Conservation (phyloP, 257 asterid genomes). For the Nemophila menziesii region DNA sequence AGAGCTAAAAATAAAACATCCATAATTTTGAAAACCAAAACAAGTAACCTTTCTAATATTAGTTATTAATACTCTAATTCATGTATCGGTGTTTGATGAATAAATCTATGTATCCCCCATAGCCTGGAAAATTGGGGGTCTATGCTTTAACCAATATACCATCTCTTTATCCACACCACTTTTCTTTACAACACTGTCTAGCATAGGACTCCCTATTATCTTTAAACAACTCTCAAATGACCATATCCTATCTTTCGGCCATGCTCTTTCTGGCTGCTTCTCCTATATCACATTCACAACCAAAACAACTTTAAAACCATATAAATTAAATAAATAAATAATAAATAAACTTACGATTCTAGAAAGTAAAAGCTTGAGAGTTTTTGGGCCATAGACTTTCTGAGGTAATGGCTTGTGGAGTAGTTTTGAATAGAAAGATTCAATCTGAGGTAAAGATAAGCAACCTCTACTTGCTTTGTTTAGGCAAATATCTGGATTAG, state of each 20-base stretch:
- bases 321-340: not conserved
- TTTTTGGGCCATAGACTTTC: conserved; percentile 88
- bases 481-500: conserved; percentile 69
- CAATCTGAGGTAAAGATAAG: conserved; percentile 81
- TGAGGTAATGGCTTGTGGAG: conserved; percentile 89
- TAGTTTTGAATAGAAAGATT: conserved; percentile 89
- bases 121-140: conserved; percentile 66
- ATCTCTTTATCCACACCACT: conserved; percentile 54
- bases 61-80: too few species aligned
- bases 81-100: too few species aligned
- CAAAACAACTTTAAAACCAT: not conserved
- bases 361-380: conserved; percentile 73
- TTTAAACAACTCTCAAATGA: conserved; percentile 50
- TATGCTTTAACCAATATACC: conserved; percentile 84
- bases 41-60: too few species aligned
- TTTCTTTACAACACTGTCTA: conserved; percentile 57
- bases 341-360: conserved; percentile 47
- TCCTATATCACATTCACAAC: conserved; percentile 36
- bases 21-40: too few species aligned
- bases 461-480: conserved; percentile 89
- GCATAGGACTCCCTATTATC: conserved; percentile 78
- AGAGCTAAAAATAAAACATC: too few species aligned
- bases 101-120: conserved; percentile 78
- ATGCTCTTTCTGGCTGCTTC: conserved; percentile 78
- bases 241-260: conserved; percentile 96